Evolutionary conservation across 2,329 filamentous ascomycete species (phyloP).

Genomic region (Talaromyces marneffei): DNA sequence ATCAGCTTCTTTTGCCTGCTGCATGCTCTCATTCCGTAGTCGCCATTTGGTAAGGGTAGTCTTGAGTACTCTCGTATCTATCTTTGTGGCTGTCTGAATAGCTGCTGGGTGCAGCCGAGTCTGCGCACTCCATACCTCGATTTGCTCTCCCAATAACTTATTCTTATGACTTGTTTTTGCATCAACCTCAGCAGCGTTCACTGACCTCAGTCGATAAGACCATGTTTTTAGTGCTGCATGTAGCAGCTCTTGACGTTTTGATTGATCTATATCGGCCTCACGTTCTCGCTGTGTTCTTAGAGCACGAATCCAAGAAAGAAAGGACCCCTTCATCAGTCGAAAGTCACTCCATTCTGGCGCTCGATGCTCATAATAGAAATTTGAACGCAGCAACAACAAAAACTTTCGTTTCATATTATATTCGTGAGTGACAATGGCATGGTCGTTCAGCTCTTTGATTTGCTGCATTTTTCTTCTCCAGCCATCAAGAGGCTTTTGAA

Average conservation of each 20-base stretch:
- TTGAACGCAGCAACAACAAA: constrained; percentile 43
- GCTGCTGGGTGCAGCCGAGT: constrained; percentile 39
- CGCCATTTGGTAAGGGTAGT: constrained; percentile 48
- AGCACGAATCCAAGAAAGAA: constrained; percentile 37
- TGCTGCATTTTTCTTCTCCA: constrained; percentile 45
- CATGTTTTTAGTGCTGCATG: constrained; percentile 30
- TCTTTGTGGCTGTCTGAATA: constrained; percentile 39
- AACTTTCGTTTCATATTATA: constrained; percentile 26
- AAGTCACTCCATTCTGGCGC: constrained; percentile 40
- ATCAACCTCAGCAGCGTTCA: constrained; percentile 25
- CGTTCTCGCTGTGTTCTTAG: constrained; percentile 37
- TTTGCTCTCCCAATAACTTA: constrained; percentile 32
- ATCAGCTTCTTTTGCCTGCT: constrained; percentile 47
- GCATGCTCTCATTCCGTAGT: constrained; percentile 38
- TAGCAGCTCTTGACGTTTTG: constrained; percentile 25
- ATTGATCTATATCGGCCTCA: constrained; percentile 33
- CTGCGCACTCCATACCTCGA: constrained; percentile 40
- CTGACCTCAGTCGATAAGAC: constrained; percentile 27
- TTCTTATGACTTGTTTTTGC: constrained; percentile 28
- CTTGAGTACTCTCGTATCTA: constrained; percentile 42
- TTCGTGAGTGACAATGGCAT: constrained; percentile 28
- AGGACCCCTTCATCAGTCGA: constrained; percentile 36
- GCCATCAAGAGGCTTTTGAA: constrained; percentile 49
- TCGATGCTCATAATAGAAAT: constrained; percentile 37
- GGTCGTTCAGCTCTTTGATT: constrained; percentile 30